Percentiles rank a stretch among this genome's conserved stretches.
These are phyloP conservation scores for Skeletonema costatum DNA, from an alignment of 108 stramenopile genomes.

Conservation along the genomic window DNA sequence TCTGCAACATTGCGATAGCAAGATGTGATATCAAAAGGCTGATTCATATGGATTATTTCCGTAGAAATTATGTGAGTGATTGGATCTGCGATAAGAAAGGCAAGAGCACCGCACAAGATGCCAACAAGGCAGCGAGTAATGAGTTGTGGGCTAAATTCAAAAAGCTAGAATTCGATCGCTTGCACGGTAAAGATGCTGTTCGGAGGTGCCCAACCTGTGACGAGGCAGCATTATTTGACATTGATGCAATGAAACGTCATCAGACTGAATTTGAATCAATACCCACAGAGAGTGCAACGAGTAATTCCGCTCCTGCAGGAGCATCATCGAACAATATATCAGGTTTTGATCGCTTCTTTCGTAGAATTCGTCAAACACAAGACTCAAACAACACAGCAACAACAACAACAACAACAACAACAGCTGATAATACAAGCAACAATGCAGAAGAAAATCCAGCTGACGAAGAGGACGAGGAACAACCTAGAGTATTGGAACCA, in stretches of 20 bases:
- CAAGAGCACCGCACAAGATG: not conserved
- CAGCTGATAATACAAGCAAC: not conserved
- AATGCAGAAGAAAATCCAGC: not conserved
- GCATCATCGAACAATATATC: not conserved
- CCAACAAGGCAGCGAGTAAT: not conserved
- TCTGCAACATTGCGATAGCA: conserved; percentile 19
- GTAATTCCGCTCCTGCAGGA: not conserved
- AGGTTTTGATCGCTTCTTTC: not conserved
- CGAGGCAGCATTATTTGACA: conserved; percentile 38
- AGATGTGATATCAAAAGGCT: conserved; percentile 28
- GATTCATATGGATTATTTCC: conserved; percentile 9
- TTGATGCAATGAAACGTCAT: conserved; percentile 25
- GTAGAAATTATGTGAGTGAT: not conserved
- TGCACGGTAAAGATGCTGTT: conserved; percentile 50
- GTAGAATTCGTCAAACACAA: not conserved
- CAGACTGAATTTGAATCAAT: conserved; percentile 5
- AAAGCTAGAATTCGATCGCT: conserved; percentile 40
- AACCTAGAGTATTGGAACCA: not conserved
- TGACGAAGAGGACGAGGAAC: conserved; percentile 3
- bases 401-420: not conserved
- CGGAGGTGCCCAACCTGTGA: conserved; percentile 53
- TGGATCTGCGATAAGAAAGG: not conserved
- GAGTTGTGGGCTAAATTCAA: conserved; percentile 43
- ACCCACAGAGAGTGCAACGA: not conserved
- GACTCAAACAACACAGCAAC: not conserved